Evolutionary conservation across 371 early-diverging fungal genomes (phyloP).

Genomic region (Choanephora cucurbitarum): DNA sequence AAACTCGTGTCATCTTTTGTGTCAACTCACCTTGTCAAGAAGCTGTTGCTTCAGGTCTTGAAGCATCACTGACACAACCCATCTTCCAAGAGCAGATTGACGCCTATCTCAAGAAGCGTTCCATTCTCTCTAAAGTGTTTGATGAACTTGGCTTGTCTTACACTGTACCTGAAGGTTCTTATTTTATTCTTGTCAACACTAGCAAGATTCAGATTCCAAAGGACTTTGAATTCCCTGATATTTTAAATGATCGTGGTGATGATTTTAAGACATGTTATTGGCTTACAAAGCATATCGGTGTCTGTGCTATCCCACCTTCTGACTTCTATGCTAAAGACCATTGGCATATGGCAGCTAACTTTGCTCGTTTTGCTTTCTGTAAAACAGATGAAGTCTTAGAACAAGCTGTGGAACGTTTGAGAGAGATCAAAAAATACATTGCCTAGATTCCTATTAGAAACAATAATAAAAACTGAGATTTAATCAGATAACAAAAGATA

Average conservation of each 20-base stretch:
- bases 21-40: slow-evolving; percentile 92
- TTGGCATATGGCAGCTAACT: slow-evolving; percentile 70
- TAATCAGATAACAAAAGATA: too few species aligned
- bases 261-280: slow-evolving; percentile 88
- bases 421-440: slow-evolving; percentile 65
- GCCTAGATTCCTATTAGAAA: too few species aligned
- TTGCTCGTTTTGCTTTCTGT: slow-evolving; percentile 92
- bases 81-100: slow-evolving; percentile 73
- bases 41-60: slow-evolving; percentile 81
- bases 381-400: slow-evolving; percentile 87
- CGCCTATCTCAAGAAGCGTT: slow-evolving; percentile 74
- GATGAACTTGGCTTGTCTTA: slow-evolving; percentile 74
- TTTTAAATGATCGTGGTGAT: slow-evolving; percentile 62
- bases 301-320: slow-evolving; percentile 91
- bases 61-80: slow-evolving; percentile 59
- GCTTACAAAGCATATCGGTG: slow-evolving; percentile 88
- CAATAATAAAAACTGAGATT: too few species aligned
- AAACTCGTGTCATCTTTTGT: slow-evolving; percentile 89
- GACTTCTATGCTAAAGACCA: slow-evolving; percentile 86
- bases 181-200: slow-evolving; percentile 91
- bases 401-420: slow-evolving; percentile 72
- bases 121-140: slow-evolving; percentile 73
- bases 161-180: slow-evolving; percentile 90
- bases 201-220: slow-evolving; percentile 66
- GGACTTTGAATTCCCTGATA: slow-evolving; percentile 65